Evolutionary conservation across 805 yeast genomes (phyloP).

Genomic region (Saturnispora dispora): DNA sequence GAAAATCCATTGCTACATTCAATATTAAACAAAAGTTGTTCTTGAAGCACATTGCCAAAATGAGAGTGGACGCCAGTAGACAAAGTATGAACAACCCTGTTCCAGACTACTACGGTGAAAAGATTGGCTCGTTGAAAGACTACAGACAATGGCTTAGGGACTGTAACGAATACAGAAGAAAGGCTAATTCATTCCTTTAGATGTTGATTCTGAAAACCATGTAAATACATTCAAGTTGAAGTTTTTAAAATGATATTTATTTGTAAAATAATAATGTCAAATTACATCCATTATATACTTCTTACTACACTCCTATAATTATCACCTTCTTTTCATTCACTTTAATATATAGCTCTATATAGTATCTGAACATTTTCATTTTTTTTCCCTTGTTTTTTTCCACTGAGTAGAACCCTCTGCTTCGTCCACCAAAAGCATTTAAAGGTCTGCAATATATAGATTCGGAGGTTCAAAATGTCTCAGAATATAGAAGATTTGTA

Average conservation of each 20-base stretch:
- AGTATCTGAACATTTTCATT: not conserved
- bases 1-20: constrained; percentile 37
- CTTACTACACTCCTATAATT: not conserved
- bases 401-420: not conserved
- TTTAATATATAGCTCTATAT: not conserved
- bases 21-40: constrained; percentile 62
- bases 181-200: constrained; percentile 64
- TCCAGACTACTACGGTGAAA: constrained; percentile 98
- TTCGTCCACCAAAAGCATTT: not conserved
- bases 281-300: not conserved
- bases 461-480: not conserved
- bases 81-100: constrained; percentile 91
- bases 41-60: constrained; percentile 59
- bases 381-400: not conserved
- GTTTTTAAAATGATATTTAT: not conserved
- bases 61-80: constrained; percentile 86
- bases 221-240: not conserved
- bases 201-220: not conserved
- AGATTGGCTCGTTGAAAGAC: constrained; percentile 73
- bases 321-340: not conserved
- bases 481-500: constrained; percentile 40
- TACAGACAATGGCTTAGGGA: constrained; percentile 96
- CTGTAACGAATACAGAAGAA: constrained; percentile 81
- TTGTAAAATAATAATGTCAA: not conserved
- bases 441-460: not conserved